These are phyloP conservation scores for Coemansia sp. DNA, from an alignment of 192 early-diverging fungal species.

Conservation along the genomic window DNA sequence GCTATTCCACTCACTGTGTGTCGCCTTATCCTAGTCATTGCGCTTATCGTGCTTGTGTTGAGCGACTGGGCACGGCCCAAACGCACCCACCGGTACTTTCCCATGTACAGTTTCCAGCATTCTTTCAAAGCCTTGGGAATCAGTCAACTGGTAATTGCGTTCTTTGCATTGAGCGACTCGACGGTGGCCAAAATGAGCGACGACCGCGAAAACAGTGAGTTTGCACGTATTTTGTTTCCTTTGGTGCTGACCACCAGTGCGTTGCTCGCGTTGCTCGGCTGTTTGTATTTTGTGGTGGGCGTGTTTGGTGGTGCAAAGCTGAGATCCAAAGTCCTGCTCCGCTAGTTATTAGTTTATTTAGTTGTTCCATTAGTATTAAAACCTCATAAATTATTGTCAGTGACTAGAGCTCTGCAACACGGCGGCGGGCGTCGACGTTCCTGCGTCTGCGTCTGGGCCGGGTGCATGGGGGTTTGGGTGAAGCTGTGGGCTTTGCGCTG, in stretches of 20 bases:
- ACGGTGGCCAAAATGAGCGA: conserved; percentile 22
- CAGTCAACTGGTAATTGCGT: conserved; percentile 31
- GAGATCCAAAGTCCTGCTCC: neutral
- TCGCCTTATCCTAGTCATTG: conserved; percentile 26
- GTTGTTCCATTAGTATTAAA: neutral
- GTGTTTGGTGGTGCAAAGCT: conserved; percentile 32
- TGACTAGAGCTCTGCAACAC: too few relatives aligned
- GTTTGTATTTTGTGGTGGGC: conserved; percentile 37
- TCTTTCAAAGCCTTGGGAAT: conserved; percentile 37
- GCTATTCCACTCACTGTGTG: conserved; percentile 38
- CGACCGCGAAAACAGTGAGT: neutral
- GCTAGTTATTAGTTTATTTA: neutral
- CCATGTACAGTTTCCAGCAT: conserved; percentile 31
- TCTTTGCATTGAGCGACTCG: conserved; percentile 39
- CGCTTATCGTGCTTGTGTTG: conserved; percentile 22
- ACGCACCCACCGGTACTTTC: conserved; percentile 26
- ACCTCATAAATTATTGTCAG: too few relatives aligned
- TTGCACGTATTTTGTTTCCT: conserved; percentile 29
- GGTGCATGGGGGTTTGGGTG: too few relatives aligned
- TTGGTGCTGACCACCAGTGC: conserved; percentile 23
- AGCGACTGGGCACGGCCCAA: conserved; percentile 27
- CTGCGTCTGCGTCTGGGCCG: too few relatives aligned
- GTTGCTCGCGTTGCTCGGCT: conserved; percentile 19
- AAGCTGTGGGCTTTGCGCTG: too few relatives aligned
- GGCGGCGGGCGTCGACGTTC: too few relatives aligned